These are phyloP conservation scores for Tricholoma saponaceum DNA, from an alignment of 768 basidiomycete species.

Conservation along the genomic window DNA sequence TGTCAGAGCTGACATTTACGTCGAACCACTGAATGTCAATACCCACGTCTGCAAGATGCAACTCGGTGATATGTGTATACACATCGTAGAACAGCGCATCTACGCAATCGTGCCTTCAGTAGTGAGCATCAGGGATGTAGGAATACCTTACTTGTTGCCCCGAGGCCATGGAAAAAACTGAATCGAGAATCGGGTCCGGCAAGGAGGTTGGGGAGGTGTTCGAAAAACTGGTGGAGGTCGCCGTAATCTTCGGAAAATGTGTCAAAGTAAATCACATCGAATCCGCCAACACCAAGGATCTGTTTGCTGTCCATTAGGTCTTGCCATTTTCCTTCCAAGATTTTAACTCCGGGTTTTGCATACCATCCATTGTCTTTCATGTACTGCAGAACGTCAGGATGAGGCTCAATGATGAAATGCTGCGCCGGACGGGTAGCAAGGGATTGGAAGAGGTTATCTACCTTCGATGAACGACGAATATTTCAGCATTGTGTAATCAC, in stretches of 20 bases:
- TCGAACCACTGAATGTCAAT: slow-evolving; percentile 79
- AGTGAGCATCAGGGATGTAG: neutral
- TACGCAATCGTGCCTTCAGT: slow-evolving; percentile 25
- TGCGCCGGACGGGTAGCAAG: slow-evolving; percentile 52
- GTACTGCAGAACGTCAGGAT: slow-evolving; percentile 83
- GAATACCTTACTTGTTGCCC: slow-evolving; percentile 75
- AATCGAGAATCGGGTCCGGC: slow-evolving; percentile 72
- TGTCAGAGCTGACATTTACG: slow-evolving; percentile 55
- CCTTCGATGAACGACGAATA: slow-evolving; percentile 56
- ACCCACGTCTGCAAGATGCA: slow-evolving; percentile 83
- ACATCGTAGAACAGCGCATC: slow-evolving; percentile 90
- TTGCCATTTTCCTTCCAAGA: slow-evolving; percentile 94
- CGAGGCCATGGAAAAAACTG: slow-evolving; percentile 97
- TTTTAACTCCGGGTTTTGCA: slow-evolving; percentile 66
- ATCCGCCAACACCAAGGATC: slow-evolving; percentile 64
- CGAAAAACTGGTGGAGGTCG: slow-evolving; percentile 81
- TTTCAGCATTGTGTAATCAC: neutral
- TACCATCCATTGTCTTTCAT: slow-evolving; percentile 81
- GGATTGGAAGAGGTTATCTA: slow-evolving; percentile 77
- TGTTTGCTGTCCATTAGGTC: slow-evolving; percentile 64
- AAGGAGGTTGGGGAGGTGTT: slow-evolving; percentile 71
- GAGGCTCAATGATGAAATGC: slow-evolving; percentile 93
- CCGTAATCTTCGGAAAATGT: slow-evolving; percentile 88
- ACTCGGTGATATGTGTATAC: slow-evolving; percentile 77
- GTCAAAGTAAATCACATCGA: slow-evolving; percentile 89